These are phyloP conservation scores for Tanozyma kutaoensis DNA, from an alignment of 805 yeast species.

Conservation along the genomic window DNA sequence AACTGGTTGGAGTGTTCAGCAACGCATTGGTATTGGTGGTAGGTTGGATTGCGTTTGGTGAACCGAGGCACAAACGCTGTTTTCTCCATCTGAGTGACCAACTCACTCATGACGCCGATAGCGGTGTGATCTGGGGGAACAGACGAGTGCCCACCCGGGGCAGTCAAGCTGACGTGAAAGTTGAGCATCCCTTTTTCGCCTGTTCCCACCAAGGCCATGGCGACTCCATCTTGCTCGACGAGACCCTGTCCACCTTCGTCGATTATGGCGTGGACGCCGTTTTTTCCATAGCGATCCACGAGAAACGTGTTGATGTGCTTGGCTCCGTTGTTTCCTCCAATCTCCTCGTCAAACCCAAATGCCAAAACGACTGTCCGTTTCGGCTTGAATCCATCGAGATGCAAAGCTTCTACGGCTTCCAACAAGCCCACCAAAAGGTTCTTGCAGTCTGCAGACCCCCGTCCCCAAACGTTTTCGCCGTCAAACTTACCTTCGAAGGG, in stretches of 20 bases:
- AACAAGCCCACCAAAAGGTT: constrained; percentile 50
- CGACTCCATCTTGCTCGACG: constrained; percentile 31
- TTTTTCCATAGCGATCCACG: constrained; percentile 40
- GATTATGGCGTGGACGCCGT: constrained; percentile 48
- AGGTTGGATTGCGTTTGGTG: constrained; percentile 45
- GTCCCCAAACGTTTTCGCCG: constrained; percentile 46
- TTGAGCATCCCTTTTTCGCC: constrained; percentile 33
- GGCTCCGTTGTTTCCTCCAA: constrained; percentile 53
- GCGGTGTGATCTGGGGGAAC: constrained; percentile 36
- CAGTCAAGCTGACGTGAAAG: constrained; percentile 22
- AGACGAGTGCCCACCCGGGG: constrained; percentile 41
- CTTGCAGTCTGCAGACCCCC: constrained; percentile 73
- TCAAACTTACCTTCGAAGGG: constrained; percentile 55
- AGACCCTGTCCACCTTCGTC: constrained; percentile 47
- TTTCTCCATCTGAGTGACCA: constrained; percentile 25
- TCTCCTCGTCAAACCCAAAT: constrained; percentile 75
- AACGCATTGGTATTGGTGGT: constrained; percentile 43
- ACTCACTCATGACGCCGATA: constrained; percentile 31
- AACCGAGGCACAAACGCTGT: constrained; percentile 21
- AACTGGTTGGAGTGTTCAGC: constrained; percentile 33
- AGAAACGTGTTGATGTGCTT: constrained; percentile 31
- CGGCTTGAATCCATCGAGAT: constrained; percentile 30
- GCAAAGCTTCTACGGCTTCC: constrained; percentile 29
- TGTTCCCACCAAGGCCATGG: constrained; percentile 25
- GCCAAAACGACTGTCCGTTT: constrained; percentile 49